These are phyloP conservation scores for Lobulomyces angularis DNA, from an alignment of 192 early-diverging fungal species.

Conservation along the genomic window DNA sequence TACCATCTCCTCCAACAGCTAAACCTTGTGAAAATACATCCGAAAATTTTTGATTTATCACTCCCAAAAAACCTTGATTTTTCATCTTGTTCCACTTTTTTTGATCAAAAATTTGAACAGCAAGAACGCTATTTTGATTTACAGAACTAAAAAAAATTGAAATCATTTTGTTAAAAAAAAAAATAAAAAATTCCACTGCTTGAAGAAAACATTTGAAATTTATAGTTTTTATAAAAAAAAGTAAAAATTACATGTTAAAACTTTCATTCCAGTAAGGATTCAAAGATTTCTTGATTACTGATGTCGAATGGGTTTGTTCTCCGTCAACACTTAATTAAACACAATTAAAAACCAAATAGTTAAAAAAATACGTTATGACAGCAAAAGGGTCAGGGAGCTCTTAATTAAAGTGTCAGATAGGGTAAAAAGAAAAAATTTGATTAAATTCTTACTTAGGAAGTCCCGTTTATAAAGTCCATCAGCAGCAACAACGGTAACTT, in stretches of 20 bases:
- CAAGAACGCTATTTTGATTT: constrained; percentile 62
- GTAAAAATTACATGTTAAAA: constrained; percentile 70
- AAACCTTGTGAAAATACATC: no score
- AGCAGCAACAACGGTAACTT: constrained; percentile 73
- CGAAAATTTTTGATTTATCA: constrained; percentile 31
- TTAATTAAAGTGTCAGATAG: not conserved
- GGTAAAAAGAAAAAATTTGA: no score
- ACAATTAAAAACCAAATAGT: no score
- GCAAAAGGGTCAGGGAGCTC: constrained; percentile 92
- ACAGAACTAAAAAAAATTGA: constrained; percentile 47
- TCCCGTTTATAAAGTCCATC: constrained; percentile 86
- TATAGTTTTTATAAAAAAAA: no score
- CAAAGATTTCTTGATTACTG: constrained; percentile 71
- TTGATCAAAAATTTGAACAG: constrained; percentile 97
- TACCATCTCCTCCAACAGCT: constrained; percentile 57
- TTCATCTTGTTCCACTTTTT: constrained; percentile 84
- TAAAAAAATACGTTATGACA: constrained; percentile 69
- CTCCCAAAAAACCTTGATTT: constrained; percentile 41
- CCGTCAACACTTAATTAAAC: constrained; percentile 75
- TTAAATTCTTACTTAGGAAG: constrained; percentile 72
- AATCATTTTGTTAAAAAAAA: no score
- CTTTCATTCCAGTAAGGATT: constrained; percentile 96
- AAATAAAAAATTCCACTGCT: no score
- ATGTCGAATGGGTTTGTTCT: constrained; percentile 87
- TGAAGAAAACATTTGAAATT: not conserved